Evolutionary conservation across 768 basidiomycete genomes (phyloP).

Genomic region (Gautieria morchelliformis): DNA sequence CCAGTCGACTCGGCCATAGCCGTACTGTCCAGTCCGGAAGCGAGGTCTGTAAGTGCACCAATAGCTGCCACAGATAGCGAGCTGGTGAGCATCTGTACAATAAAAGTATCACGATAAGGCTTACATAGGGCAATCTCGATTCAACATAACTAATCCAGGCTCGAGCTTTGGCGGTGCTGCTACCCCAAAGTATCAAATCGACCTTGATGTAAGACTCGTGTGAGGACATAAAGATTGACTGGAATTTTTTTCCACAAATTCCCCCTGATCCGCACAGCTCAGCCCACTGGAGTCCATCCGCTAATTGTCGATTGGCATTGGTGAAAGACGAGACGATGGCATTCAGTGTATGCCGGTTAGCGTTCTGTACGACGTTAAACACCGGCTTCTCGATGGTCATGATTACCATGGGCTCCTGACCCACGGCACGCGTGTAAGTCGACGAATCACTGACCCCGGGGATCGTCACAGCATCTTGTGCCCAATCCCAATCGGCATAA

Average conservation of each 20-base stretch:
- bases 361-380: constrained; percentile 12
- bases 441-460: constrained; percentile 1
- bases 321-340: constrained; percentile 4
- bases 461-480: constrained; percentile 9
- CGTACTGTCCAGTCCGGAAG: constrained; percentile 6
- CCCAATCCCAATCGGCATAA: constrained; percentile 15
- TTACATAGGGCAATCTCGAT: constrained; percentile 15
- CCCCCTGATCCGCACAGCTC: constrained; percentile 9
- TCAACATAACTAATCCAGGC: constrained; percentile 15
- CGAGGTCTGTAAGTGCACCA: constrained; percentile 12
- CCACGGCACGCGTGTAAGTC: constrained; percentile 4
- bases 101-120: background rate
- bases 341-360: constrained; percentile 6
- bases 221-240: constrained; percentile 6
- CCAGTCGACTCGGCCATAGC: constrained; percentile 16
- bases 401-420: constrained; percentile 14
- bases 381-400: constrained; percentile 13
- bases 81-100: background rate
- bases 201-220: constrained; percentile 13
- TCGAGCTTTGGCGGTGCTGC: constrained; percentile 6
- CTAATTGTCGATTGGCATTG: background rate
- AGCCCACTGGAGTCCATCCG: constrained; percentile 5
- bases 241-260: background rate
- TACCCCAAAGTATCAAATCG: constrained; percentile 15
- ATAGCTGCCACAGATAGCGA: constrained; percentile 7